Conservation (phyloP, 371 early-diverging fungal genomes). For the Saksenaea vasiformis region DNA sequence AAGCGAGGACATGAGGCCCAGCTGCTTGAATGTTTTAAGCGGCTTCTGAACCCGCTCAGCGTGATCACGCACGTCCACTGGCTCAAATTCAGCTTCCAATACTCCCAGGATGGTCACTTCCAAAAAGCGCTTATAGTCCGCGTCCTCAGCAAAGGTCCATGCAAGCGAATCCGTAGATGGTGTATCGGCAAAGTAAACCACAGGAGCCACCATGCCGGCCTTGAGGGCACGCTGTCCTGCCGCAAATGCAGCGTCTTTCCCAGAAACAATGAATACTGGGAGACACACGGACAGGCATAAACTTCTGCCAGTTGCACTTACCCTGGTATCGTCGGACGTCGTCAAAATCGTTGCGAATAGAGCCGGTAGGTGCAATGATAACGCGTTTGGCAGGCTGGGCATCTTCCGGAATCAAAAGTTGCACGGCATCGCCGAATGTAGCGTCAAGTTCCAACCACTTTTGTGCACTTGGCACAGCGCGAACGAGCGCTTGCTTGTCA, state of each 20-base stretch:
- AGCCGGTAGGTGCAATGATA: slow-evolving; percentile 74
- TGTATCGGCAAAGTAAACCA: slow-evolving; percentile 62
- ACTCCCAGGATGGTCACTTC: slow-evolving; percentile 78
- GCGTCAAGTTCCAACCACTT: slow-evolving; percentile 33
- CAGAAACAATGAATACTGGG: neutral
- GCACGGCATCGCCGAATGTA: slow-evolving; percentile 42
- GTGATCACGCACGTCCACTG: slow-evolving; percentile 83
- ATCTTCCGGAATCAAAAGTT: slow-evolving; percentile 37
- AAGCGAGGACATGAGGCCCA: slow-evolving; percentile 48
- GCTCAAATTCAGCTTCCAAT: slow-evolving; percentile 72
- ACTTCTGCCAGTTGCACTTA: slow-evolving; percentile 8
- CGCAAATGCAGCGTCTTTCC: slow-evolving; percentile 59
- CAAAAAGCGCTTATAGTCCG: slow-evolving; percentile 67
- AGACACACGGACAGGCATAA: neutral
- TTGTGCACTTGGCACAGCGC: slow-evolving; percentile 26
- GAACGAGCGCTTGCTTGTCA: slow-evolving; percentile 28
- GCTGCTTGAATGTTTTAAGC: slow-evolving; percentile 49
- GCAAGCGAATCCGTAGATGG: slow-evolving; percentile 25
- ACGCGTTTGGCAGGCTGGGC: slow-evolving; percentile 59
- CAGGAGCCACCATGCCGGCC: slow-evolving; percentile 62
- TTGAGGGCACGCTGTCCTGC: slow-evolving; percentile 68
- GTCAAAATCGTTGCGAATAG: slow-evolving; percentile 73
- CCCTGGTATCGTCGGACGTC: slow-evolving; percentile 79
- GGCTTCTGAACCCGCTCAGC: slow-evolving; percentile 38
- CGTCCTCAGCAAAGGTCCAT: slow-evolving; percentile 35